phyloP scores from a whole-genome alignment of 2,329 filamentous ascomycete species.

The Alternaria consortialis region DNA sequence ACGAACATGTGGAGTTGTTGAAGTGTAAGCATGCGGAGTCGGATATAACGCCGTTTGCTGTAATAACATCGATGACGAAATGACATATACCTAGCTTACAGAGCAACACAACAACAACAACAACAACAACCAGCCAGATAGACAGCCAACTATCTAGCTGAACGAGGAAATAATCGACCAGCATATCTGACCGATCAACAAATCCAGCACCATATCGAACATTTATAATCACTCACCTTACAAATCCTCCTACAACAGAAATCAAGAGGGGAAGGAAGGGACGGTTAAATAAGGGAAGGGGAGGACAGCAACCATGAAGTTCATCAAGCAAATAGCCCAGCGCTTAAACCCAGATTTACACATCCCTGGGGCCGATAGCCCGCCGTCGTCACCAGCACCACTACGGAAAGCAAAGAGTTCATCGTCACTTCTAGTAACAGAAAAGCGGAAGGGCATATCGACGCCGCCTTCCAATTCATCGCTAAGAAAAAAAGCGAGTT shows the following conservation, averaged over 20 bases:
- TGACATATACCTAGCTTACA: constrained; percentile 1
- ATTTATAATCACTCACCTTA: not conserved
- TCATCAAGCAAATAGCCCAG: constrained; percentile 15
- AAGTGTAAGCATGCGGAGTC: not conserved
- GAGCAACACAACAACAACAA: constrained; percentile 1
- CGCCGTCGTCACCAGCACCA: not conserved
- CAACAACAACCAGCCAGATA: not conserved
- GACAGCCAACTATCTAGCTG: not conserved
- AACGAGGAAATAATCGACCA: not conserved
- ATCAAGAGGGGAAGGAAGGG: not conserved
- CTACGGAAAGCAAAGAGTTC: constrained; percentile 1
- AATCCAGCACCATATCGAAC: not conserved
- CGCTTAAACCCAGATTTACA: constrained; percentile 12
- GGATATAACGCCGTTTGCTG: not conserved
- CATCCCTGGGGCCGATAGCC: constrained; percentile 5
- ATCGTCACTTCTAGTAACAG: not conserved
- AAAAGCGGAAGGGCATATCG: not conserved
- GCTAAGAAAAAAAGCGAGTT: not conserved
- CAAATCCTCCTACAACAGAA: not conserved
- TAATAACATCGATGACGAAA: constrained; percentile 2
- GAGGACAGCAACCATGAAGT: constrained; percentile 4
- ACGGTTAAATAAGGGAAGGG: not conserved
- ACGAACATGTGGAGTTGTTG: not conserved
- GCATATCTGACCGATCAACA: not conserved
- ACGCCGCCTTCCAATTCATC: not conserved